Base-by-base conservation (phyloP, 2,329 filamentous ascomycete genomes). In the Arthrobotrys iridis region DNA sequence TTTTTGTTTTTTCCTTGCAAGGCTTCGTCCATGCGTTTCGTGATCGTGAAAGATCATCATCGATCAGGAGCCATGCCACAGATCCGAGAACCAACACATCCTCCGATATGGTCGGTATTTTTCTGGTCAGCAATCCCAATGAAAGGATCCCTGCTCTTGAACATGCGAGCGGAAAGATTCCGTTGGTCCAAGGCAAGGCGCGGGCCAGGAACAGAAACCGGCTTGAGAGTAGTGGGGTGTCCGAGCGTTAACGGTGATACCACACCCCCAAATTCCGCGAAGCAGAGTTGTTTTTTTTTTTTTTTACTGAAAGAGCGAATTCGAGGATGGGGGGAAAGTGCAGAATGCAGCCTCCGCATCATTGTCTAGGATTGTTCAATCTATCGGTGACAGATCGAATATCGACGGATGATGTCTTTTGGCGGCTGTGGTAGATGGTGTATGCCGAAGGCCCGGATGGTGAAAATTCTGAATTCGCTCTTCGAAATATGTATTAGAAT, bases 181-280 rank as follows among this genome's bases (percentile, higher is more conserved):
- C 68, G 68, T 35, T 59, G 58, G 60, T 40, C 40, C 41, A 33
- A 58, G 59, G 26, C 37, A 60, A 58, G 43, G 52, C 59, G 68
- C 60, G 68, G 68, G 41, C 59, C 68, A 65, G 68, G 60, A 73
- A 60, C 59, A 73, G 59, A 66, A 65, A 59, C 68, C 60, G 66
- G 66, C 57, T 57, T 35, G 20, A 48, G 41, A 40, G 59, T 63
- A 22, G 48, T 67, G 65, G 65, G 52, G 43, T 46, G 68, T 73
- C 68, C 68, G 68, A 73, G 68, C 68, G 68, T 65, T 43, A 73
- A 73, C 68, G 68, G 52, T 60, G 60, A 59, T 64, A 33, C 43
- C 41, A 37, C 48, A 48, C 28, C 40, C 6, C 55, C 58, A 30
- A 40, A 62, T 55, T 37, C 50, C 18, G 10, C 30, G 50, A 37